Evolutionary conservation across 1,284 basidiomycete genomes (phyloP).

Genomic region (Moniliella sp.): DNA sequence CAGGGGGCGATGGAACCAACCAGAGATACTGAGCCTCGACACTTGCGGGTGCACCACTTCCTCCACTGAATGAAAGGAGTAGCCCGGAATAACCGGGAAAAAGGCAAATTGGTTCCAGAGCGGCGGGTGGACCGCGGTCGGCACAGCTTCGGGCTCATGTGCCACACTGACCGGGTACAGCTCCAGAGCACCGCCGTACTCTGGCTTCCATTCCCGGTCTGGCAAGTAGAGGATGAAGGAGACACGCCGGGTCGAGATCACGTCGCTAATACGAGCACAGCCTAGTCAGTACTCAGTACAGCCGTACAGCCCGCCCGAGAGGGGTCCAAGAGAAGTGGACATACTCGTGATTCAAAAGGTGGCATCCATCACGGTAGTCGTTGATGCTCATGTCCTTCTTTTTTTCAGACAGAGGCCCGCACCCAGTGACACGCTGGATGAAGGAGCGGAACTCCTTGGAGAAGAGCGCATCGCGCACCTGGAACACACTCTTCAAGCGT

Average conservation of each 20-base stretch:
- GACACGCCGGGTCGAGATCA: constrained; percentile 78
- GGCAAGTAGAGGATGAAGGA: constrained; percentile 96
- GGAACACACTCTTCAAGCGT: constrained; percentile 36
- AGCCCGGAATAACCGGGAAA: constrained; percentile 63
- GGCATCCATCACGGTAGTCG: constrained; percentile 62
- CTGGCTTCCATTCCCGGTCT: constrained; percentile 47
- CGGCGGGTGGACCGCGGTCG: constrained; percentile 21
- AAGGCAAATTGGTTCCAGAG: constrained; percentile 93
- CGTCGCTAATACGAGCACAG: too few relatives aligned
- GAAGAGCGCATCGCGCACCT: constrained; percentile 77
- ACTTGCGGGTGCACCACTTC: constrained; percentile 45
- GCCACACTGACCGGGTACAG: constrained; percentile 49
- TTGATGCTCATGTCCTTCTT: constrained; percentile 93
- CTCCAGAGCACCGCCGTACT: constrained; percentile 84
- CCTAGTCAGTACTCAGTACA: not conserved
- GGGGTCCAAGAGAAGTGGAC: too few relatives aligned
- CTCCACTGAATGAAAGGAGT: constrained; percentile 88
- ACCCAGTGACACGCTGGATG: constrained; percentile 69
- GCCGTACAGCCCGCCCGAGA: too few relatives aligned
- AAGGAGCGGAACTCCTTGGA: constrained; percentile 63
- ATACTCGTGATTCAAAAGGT: constrained; percentile 46
- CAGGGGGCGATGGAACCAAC: constrained; percentile 74
- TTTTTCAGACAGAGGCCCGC: constrained; percentile 64
- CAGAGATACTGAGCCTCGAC: constrained; percentile 55
- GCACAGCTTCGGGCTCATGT: constrained; percentile 17